Evolutionary conservation across 345 rosid genomes (phyloP), one percentile per base, ranked within the genome.

Genomic region (Murraya koenigii): DNA sequence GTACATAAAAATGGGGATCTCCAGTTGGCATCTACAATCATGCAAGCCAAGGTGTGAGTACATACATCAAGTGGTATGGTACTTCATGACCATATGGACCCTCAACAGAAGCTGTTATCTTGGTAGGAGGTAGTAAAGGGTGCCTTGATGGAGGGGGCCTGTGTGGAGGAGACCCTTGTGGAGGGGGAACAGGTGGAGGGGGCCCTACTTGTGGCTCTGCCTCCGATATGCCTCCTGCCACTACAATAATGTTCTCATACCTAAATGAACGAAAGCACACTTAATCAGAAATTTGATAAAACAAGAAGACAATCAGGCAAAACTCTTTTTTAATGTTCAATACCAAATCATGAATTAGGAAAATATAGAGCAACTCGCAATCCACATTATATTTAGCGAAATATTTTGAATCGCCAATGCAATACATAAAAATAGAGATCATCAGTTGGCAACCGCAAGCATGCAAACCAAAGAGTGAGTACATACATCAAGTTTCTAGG

Each of bases 81-180:
- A 77, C 81, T 83, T 94, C 95, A 72, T 91, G 97, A 55, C 97
- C 95, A 25, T 93, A 95, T 65, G 97, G 99, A 22, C 99, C 99
- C 82, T 95, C 98, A 8, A 93, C 93, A 11, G 86, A 93, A 78
- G 93, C 89, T 75, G 93, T 93, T 71, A 95, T 84, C 65, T 72
- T 82, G 35, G 82, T 71, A 69, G 63, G 62, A 35, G 84, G 74
- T 35, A 4, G 78, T 59, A 39, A 19, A 38, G 71, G 73, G 63
- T 54, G 70, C 66, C 74, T 84, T 25, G 41, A 39, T 19, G 44
- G 41, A 13, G 17, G 49, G 17, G 49, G 49, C 17, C 17, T 44
- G 11, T 11, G 49, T 44, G 74, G 74, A 58, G 56, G 71, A 63
- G 74, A 83, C 17, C 56, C 56, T 52, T 15, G 7, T 52, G 22